phyloP scores from a whole-genome alignment of 441 rosid species.

The Aquilaria agallochum region DNA sequence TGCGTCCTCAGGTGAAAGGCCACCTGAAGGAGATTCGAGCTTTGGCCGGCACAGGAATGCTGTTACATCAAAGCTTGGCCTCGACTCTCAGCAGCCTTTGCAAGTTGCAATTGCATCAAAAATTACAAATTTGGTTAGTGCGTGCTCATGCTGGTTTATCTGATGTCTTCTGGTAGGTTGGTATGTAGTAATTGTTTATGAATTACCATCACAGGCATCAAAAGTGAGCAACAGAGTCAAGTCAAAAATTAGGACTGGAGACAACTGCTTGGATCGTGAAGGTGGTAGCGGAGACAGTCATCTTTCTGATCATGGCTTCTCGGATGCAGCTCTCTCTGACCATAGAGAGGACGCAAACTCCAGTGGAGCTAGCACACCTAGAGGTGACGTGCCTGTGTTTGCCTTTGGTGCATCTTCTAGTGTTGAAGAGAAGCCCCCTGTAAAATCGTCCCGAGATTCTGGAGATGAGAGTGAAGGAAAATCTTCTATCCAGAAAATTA shows the following conservation, averaged over 20 bases:
- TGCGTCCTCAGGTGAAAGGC: conserved; percentile 27
- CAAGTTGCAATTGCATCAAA: conserved; percentile 82
- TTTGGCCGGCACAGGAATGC: conserved; percentile 37
- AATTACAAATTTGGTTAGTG: conserved; percentile 85
- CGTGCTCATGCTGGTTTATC: conserved; percentile 8
- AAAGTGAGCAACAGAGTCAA: conserved; percentile 84
- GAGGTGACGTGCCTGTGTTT: conserved; percentile 58
- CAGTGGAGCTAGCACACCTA: conserved; percentile 89
- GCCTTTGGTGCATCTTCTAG: conserved; percentile 60
- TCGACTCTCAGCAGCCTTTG: conserved; percentile 87
- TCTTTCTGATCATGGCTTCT: conserved; percentile 57
- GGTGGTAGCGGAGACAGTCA: conserved; percentile 76
- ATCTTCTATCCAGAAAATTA: conserved; percentile 59
- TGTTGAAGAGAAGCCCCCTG: conserved; percentile 44
- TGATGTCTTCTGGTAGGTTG: conserved; percentile 12
- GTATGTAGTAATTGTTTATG: conserved; percentile 25
- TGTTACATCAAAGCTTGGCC: conserved; percentile 78
- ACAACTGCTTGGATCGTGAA: conserved; percentile 48
- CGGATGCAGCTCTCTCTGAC: conserved; percentile 45
- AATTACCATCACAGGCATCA: conserved; percentile 52
- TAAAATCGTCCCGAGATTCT: conserved; percentile 49
- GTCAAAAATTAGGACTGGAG: conserved; percentile 63
- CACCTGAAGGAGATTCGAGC: conserved; percentile 44
- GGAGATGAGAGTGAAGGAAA: conserved; percentile 77
- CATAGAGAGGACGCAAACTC: conserved; percentile 78